These are phyloP conservation scores for Paramyrothecium sp. DNA, from an alignment of 2,329 filamentous ascomycete genomes.

Conservation along the genomic window DNA sequence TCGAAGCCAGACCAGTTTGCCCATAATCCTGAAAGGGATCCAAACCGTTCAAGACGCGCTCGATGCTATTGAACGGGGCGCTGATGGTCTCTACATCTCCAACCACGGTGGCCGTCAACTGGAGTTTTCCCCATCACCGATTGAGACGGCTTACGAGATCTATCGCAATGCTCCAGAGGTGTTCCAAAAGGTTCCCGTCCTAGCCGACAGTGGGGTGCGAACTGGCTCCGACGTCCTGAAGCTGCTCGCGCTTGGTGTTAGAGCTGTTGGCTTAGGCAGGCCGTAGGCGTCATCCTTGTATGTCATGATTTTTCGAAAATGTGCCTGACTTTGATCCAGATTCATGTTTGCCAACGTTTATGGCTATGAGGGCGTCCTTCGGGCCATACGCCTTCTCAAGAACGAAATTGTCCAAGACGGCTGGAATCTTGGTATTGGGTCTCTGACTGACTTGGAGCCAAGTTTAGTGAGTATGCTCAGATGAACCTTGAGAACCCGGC, in stretches of 20 bases:
- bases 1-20: slow-evolving; percentile 21
- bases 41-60: slow-evolving; percentile 28
- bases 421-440: slow-evolving; percentile 2
- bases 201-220: slow-evolving; percentile 30
- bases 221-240: slow-evolving; percentile 32
- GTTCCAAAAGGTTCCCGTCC: slow-evolving; percentile 24
- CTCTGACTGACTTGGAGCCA: background rate
- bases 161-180: slow-evolving; percentile 27
- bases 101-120: slow-evolving; percentile 35
- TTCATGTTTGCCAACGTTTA: slow-evolving; percentile 48
- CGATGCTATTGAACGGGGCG: slow-evolving; percentile 22
- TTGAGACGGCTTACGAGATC: slow-evolving; percentile 12
- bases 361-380: slow-evolving; percentile 40
- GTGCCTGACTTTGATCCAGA: background rate
- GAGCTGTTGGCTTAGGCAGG: slow-evolving; percentile 36
- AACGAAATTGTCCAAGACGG: slow-evolving; percentile 31
- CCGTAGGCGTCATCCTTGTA: background rate
- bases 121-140: slow-evolving; percentile 13
- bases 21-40: slow-evolving; percentile 29
- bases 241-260: slow-evolving; percentile 30
- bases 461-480: background rate
- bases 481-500: background rate
- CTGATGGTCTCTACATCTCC: slow-evolving; percentile 28
- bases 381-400: slow-evolving; percentile 42
- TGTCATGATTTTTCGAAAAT: background rate